Percentiles rank a stretch among this genome's conserved stretches.
Conservation (phyloP, 1,284 basidiomycete genomes). For the Mrakiaceae sp. region DNA sequence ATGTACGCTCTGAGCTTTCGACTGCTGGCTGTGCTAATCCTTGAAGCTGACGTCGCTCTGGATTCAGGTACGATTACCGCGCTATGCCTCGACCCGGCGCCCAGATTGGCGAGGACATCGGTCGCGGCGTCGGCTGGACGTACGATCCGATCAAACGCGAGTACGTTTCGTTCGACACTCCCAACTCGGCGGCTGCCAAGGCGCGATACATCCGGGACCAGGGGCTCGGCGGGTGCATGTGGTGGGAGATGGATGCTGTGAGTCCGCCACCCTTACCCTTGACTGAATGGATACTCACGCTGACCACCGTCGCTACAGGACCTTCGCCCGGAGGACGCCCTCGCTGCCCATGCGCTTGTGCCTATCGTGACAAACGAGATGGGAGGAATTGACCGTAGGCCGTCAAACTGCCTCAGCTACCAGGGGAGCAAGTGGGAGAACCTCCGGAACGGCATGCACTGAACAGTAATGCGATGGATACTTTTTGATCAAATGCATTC, state of each 20-base stretch:
- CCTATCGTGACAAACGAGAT: constrained; percentile 24
- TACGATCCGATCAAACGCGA: constrained; percentile 49
- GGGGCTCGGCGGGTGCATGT: constrained; percentile 64
- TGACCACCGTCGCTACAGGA: constrained; percentile 18
- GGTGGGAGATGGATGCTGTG: constrained; percentile 47
- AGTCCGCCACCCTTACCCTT: background rate
- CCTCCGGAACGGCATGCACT: constrained; percentile 8
- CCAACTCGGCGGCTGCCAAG: constrained; percentile 59
- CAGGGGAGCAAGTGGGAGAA: constrained; percentile 13
- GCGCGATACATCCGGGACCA: constrained; percentile 57
- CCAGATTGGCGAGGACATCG: constrained; percentile 54
- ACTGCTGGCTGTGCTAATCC: too few species aligned
- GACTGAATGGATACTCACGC: background rate
- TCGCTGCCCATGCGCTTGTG: constrained; percentile 22
- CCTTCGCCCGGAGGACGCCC: constrained; percentile 21
- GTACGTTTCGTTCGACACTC: constrained; percentile 68
- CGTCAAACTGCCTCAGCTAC: constrained; percentile 14
- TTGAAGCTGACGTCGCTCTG: background rate
- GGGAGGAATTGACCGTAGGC: constrained; percentile 26
- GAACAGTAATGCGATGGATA: background rate
- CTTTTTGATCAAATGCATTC: too few species aligned
- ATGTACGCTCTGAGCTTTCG: constrained; percentile 23
- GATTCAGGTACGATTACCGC: constrained; percentile 51
- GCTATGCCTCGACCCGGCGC: constrained; percentile 56
- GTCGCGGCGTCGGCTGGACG: constrained; percentile 63